Base-by-base conservation (phyloP, 1,139 yeast genomes). In the Spencermartinsiella ligniputridi region DNA sequence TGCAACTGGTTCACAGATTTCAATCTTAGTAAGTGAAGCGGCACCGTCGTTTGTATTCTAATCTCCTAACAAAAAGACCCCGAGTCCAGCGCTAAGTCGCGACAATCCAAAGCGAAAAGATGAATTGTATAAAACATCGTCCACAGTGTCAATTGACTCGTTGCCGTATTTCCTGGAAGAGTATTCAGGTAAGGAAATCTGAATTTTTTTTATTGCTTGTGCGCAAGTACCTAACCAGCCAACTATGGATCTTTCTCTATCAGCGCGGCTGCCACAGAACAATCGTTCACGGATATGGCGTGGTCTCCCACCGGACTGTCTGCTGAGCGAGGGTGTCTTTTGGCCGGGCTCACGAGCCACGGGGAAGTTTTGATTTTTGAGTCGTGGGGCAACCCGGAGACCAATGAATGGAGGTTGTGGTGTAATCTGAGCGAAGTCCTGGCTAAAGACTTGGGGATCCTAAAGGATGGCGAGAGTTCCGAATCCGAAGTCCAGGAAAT, bases 261-360 rank as follows among this genome's bases (percentile, higher is more conserved):
- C 11, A 49, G 48, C 13, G 45, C 45, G 3, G 36, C 54, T 3
- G 39, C 52, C 8, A 42, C 51, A n/a, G 57, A 53, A 19, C 37
- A 46, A 33, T 19, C 41, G 12, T 40, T 54, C 13, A 51, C 55
- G 3, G 54, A 55, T 39, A 29, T 51, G 9, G 46, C 40, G 24
- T 55, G 60, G 60, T 52, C 57, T 4, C 60, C 60, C 9, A 46
- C 56, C 0, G 60, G 60, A 2, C 39, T 51, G 41, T 44, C 52
- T 3, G 35, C 45, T 13, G 41, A 46, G n/a, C 35, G 13, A 8
- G 41, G 47, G 8, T 44, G 53, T 29, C 13, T 50, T 9, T 42
- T 55, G 12, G 53, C 53, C 1, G 47, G 46, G 3, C 35, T 53
- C 16, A 51, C 56, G 5, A 40, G 52, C 19, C 47, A 51, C 2